Percentiles rank a stretch among this genome's conserved stretches.
phyloP scores from a whole-genome alignment of 2,329 filamentous ascomycete genomes.

The Colletotrichum tabaci region DNA sequence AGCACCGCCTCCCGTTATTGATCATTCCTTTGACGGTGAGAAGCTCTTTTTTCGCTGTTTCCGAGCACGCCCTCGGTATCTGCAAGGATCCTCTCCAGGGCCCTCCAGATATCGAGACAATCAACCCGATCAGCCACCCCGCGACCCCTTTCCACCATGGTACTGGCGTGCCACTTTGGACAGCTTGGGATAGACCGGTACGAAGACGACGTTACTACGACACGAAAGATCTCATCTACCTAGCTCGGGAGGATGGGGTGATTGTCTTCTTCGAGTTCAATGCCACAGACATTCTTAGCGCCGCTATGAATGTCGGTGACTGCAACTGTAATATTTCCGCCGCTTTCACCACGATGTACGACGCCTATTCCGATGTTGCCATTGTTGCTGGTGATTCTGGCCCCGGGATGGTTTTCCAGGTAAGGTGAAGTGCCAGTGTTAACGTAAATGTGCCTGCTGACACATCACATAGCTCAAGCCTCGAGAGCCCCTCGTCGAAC shows the following conservation, averaged over 20 bases:
- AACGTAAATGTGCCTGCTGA: background rate
- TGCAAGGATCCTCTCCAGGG: conserved; percentile 69
- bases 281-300: conserved; percentile 67
- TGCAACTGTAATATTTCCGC: conserved; percentile 83
- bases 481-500: conserved; percentile 48
- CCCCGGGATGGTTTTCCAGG: conserved; percentile 82
- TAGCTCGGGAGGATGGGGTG: conserved; percentile 89
- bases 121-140: conserved; percentile 58
- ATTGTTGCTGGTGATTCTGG: conserved; percentile 85
- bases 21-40: conserved; percentile 80
- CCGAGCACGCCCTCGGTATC: conserved; percentile 70
- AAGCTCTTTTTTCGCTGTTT: conserved; percentile 80
- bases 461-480: conserved; percentile 36
- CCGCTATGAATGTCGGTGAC: conserved; percentile 72
- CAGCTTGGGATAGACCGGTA: conserved; percentile 85
- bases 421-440: conserved; percentile 54
- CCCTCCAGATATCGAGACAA: conserved; percentile 62
- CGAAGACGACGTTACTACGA: conserved; percentile 75
- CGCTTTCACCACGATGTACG: conserved; percentile 84
- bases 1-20: conserved; percentile 74
- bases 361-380: conserved; percentile 80
- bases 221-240: conserved; percentile 83
- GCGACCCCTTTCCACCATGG: conserved; percentile 64
- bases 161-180: conserved; percentile 75
- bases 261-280: conserved; percentile 81